Evolutionary conservation across 306 rosid genomes (phyloP), one percentile per base, ranked within the genome.

Genomic region (Carpinus fangiana): DNA sequence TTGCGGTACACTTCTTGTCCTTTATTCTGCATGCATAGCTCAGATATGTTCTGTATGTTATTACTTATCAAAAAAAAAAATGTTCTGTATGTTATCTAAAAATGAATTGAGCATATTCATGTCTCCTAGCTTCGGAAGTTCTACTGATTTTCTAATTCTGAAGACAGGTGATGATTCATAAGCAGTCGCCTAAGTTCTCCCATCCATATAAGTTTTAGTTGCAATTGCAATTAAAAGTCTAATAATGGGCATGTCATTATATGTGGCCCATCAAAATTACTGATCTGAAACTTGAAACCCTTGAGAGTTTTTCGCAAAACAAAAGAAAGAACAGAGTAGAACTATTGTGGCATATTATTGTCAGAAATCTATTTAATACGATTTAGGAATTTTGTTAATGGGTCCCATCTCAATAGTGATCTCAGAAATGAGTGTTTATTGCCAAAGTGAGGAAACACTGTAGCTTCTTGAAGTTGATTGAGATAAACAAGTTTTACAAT

Each of bases 1-100:
- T 95, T 64, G 93, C 93, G 91, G 99, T 95, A 95, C 77, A 52
- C 81, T 72, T 65, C 76, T 50, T 73, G 12, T 36, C 23, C 60
- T 73, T 74, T 76, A 21, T 36, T 80, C 74, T 41, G 4, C 70
- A 34, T 73, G 64, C 59, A 72, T 78, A 68, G 31, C 48, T 79
- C 62, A 38, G 59, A 59, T 59, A 23, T 59, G 36, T n/a, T 16
- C 73, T 31, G 73, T 38, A 18, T 43, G 20, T 23, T 23, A 23
- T 23, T 23, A 23, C 26, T 23, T 23, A 23, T 23, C 26, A 0
- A 23, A 23, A 23, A 23, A 23, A 23, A 23, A 23, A 23, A 23
- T 23, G 36, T n/a, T 16, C 73, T 31, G 73, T 38, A 18, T 43
- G 12, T 68, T 68, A 68, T 16, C 43, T 31, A 20, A 43, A 43